Conservation (phyloP, 352 stramenopile genomes). For the Phytophthora pseudosyringae region DNA sequence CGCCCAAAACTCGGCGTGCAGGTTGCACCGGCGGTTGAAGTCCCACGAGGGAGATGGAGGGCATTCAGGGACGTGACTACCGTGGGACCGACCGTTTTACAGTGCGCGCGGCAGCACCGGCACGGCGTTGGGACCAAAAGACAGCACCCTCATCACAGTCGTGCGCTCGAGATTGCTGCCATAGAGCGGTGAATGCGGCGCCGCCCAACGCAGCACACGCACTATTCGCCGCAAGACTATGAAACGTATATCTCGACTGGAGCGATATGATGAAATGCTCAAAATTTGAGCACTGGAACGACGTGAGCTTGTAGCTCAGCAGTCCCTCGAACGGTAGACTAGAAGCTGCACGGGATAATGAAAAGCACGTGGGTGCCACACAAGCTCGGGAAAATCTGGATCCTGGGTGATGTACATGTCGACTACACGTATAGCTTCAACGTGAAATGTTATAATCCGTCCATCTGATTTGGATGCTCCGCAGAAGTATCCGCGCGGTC, state of each 20-base stretch:
- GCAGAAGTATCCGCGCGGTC: background rate
- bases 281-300: too few species aligned
- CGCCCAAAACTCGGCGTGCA: constrained; percentile 23
- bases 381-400: too few species aligned
- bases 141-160: background rate
- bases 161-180: background rate
- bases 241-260: too few species aligned
- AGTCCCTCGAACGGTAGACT: too few species aligned
- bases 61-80: constrained; percentile 27
- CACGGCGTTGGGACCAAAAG: background rate
- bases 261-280: too few species aligned
- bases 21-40: constrained; percentile 23
- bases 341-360: too few species aligned
- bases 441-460: constrained; percentile 1
- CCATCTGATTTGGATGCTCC: constrained; percentile 4
- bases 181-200: background rate
- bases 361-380: too few species aligned
- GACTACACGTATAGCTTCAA: constrained; percentile 5
- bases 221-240: too few species aligned
- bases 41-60: constrained; percentile 13
- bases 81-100: constrained; percentile 17
- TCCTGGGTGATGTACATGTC: too few species aligned
- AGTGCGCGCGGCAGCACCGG: background rate
- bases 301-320: too few species aligned
- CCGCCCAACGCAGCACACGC: too few species aligned